These are phyloP conservation scores for Cladorrhinum sp. DNA, from an alignment of 2,329 filamentous ascomycete species.

Conservation along the genomic window DNA sequence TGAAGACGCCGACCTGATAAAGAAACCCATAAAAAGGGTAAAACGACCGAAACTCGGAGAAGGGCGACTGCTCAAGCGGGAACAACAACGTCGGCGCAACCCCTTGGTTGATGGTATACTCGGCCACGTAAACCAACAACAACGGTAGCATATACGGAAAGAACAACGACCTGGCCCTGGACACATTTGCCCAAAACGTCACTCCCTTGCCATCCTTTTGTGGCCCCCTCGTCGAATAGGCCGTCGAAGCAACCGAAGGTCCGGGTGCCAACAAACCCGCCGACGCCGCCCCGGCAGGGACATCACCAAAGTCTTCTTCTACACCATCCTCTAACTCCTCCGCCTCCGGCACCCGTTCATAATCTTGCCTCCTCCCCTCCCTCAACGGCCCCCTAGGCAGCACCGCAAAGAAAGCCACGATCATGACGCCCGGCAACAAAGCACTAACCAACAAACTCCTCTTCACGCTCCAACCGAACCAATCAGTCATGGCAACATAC, in stretches of 20 bases:
- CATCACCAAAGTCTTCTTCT: slow-evolving; percentile 34
- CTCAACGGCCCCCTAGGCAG: slow-evolving; percentile 67
- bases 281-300: slow-evolving; percentile 41
- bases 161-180: slow-evolving; percentile 67
- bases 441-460: slow-evolving; percentile 74
- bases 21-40: slow-evolving; percentile 94
- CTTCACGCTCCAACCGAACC: slow-evolving; percentile 70
- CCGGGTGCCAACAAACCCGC: slow-evolving; percentile 49
- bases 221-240: slow-evolving; percentile 35
- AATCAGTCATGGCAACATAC: slow-evolving; percentile 83
- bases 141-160: slow-evolving; percentile 85
- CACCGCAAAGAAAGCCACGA: slow-evolving; percentile 79
- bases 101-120: slow-evolving; percentile 97
- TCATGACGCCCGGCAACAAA: slow-evolving; percentile 76
- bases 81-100: slow-evolving; percentile 88
- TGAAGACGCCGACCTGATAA: slow-evolving; percentile 92
- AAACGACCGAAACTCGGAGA: slow-evolving; percentile 77
- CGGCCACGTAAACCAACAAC: slow-evolving; percentile 87
- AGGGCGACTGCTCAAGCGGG: slow-evolving; percentile 72
- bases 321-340: slow-evolving; percentile 33
- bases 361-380: slow-evolving; percentile 40
- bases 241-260: slow-evolving; percentile 39
- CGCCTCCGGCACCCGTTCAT: slow-evolving; percentile 36
- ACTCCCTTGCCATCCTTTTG: slow-evolving; percentile 25
- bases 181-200: slow-evolving; percentile 52